Base-by-base conservation (phyloP, 2,329 filamentous ascomycete genomes). In the Hymenoscyphus repandus region DNA sequence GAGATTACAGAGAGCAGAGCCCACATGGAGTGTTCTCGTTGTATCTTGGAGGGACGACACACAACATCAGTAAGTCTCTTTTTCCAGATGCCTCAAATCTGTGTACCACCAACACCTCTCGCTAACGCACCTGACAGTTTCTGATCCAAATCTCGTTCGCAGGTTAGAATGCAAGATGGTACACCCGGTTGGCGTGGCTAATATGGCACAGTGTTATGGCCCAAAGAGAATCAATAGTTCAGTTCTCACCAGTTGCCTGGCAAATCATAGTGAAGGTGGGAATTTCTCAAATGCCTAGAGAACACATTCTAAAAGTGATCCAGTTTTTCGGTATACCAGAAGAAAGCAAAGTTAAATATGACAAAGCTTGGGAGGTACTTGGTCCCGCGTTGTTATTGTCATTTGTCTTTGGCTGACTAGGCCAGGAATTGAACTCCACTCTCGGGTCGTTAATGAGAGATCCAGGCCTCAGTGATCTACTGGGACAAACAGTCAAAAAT, bases 371-470 rank as follows among this genome's bases (percentile, higher is more conserved):
- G 59, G 57, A 64, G 13, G 64, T 65, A 53, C 40, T 46, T 43
- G 37, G 18, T 22, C 17, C 30, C 18, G 22, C n/a, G 1, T 15
- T 15, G 18, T 27, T 37, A 41, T 41, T 22, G 17, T 37, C 22
- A 74, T 74, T 55, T 72, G 70, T 18, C 71, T 72, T 47, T 64
- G 66, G 11, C 6, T 66, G 66, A 50, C 59, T 60, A 3, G 13
- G 6, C 7, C 58, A 70, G 47, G 67, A 66, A 18, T 51, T 72
- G 32, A 64, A 65, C 7, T 55, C 66, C 6, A 54, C 52, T 10
- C 58, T 63, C 38, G 58, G 66, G 18, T 64, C 61, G 52, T 63
- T 85, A 1, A 71, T 76, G 54, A 65, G 69, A 34, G 74, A 78
- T 20, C 67, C 73, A 1, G 68, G 74, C 46, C 62, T 79, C 18